A percentile compares a stretch with the other conserved stretches of the same genome.
phyloP scores from a whole-genome alignment of 495 filamentous ascomycete genomes.

The Darksidea phi region DNA sequence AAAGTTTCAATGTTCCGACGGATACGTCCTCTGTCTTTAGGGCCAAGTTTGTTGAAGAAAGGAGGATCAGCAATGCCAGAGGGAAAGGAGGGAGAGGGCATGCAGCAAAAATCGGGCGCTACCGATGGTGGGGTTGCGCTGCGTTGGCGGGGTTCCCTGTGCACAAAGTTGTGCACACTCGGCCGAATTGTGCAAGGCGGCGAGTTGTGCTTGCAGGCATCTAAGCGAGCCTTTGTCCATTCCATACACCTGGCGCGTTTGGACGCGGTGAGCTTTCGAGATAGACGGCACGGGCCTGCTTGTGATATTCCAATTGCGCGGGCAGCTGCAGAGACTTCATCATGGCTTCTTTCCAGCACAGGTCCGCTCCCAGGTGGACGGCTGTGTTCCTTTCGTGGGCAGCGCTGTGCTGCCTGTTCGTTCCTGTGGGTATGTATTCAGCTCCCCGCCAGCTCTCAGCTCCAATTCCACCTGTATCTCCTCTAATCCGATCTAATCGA shows the following conservation, averaged over 20 bases:
- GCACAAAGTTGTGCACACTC: background rate
- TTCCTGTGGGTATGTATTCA: constrained; percentile 38
- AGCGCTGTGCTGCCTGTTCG: constrained; percentile 36
- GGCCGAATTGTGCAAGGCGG: background rate
- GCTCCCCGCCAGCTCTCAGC: background rate
- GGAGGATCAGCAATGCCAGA: constrained; percentile 43
- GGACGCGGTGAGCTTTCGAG: background rate
- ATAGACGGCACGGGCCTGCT: background rate
- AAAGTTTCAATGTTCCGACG: constrained; percentile 42
- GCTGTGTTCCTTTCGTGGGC: constrained; percentile 32
- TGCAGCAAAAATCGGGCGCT: constrained; percentile 22
- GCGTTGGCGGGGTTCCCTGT: background rate
- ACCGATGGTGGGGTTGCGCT: constrained; percentile 17
- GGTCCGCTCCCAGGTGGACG: constrained; percentile 30
- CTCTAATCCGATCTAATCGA: constrained; percentile 6
- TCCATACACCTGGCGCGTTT: background rate
- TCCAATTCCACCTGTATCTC: too few species aligned
- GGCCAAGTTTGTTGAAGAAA: constrained; percentile 50
- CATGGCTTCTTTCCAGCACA: constrained; percentile 7
- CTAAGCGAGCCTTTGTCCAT: background rate
- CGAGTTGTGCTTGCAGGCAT: background rate
- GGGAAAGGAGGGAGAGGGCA: constrained; percentile 30
- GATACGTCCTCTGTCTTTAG: constrained; percentile 50
- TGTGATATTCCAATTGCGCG: background rate
- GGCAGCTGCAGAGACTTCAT: constrained; percentile 13